phyloP scores from a whole-genome alignment of 1,284 basidiomycete species.

The Tylopilus orsonianus region DNA sequence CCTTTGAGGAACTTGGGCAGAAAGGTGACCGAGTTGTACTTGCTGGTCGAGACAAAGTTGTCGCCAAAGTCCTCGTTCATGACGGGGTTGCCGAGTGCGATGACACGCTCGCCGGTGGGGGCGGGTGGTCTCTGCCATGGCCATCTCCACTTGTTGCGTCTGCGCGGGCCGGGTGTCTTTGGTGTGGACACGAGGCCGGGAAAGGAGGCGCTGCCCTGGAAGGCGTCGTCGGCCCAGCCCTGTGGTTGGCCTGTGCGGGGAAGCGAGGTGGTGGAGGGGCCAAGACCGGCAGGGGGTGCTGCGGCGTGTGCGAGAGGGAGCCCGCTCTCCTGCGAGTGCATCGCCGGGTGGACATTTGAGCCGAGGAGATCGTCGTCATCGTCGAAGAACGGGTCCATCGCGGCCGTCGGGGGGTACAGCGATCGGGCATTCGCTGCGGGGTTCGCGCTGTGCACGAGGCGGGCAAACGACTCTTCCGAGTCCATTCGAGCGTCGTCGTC shows the following conservation, averaged over 20 bases:
- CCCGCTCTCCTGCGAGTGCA: slow-evolving; percentile 71
- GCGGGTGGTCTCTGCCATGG: slow-evolving; percentile 72
- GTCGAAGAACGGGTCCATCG: slow-evolving; percentile 80
- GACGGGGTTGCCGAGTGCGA: slow-evolving; percentile 70
- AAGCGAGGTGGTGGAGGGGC: slow-evolving; percentile 41
- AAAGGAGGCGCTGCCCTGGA: slow-evolving; percentile 46
- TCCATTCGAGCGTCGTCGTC: slow-evolving; percentile 15
- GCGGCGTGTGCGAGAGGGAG: slow-evolving; percentile 57
- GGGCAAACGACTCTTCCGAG: slow-evolving; percentile 63
- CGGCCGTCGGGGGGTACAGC: slow-evolving; percentile 27
- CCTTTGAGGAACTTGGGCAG: slow-evolving; percentile 91
- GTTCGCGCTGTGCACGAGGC: slow-evolving; percentile 70
- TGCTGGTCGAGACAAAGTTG: slow-evolving; percentile 94
- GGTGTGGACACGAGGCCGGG: slow-evolving; percentile 24
- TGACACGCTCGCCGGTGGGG: slow-evolving; percentile 63
- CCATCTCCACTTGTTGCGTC: slow-evolving; percentile 58
- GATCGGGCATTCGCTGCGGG: slow-evolving; percentile 55
- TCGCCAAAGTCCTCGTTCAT: slow-evolving; percentile 68
- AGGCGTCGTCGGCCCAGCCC: slow-evolving; percentile 61
- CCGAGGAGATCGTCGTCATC: slow-evolving; percentile 52
- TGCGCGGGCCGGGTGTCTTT: slow-evolving; percentile 18
- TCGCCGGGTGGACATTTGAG: slow-evolving; percentile 22
- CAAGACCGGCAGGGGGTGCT: slow-evolving; percentile 59
- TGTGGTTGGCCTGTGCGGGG: slow-evolving; percentile 50
- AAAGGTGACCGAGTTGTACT: slow-evolving; percentile 91